A percentile compares a stretch with the other conserved stretches of the same genome.
Conservation (phyloP, 306 rosid genomes). For the Myrica gale region DNA sequence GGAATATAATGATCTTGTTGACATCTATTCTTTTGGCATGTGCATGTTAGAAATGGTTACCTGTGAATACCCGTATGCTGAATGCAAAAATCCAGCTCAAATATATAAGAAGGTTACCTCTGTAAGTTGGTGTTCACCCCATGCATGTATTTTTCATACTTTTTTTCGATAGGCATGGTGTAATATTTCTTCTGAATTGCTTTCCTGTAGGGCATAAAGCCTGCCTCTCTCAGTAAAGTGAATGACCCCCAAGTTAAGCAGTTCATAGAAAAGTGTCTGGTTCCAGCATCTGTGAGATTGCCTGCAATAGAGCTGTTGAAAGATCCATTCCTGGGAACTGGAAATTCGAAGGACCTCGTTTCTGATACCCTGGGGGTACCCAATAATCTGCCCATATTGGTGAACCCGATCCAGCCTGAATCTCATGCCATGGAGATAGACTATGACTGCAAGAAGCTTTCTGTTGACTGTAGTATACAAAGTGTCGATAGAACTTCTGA, state of each 20-base stretch:
- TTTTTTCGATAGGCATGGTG: background rate
- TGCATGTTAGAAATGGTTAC: conserved; percentile 87
- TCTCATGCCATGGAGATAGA: conserved; percentile 65
- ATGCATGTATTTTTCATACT: conserved; percentile 6
- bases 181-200: conserved; percentile 2
- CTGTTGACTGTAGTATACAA: conserved; percentile 36
- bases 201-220: conserved; percentile 72
- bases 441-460: conserved; percentile 39
- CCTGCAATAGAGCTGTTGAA: conserved; percentile 73
- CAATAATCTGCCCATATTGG: conserved; percentile 27
- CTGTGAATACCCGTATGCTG: conserved; percentile 85
- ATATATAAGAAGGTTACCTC: conserved; percentile 86
- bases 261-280: conserved; percentile 88
- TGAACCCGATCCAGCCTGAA: conserved; percentile 36
- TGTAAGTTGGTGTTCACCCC: conserved; percentile 48
- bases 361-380: conserved; percentile 20
- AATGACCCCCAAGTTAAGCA: conserved; percentile 60
- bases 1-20: conserved; percentile 88
- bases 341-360: conserved; percentile 35
- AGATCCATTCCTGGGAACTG: conserved; percentile 76
- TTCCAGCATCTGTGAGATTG: conserved; percentile 67
- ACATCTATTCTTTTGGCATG: conserved; percentile 94
- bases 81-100: conserved; percentile 88
- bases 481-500: conserved; percentile 37
- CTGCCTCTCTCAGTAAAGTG: conserved; percentile 76